Evolutionary conservation across 352 stramenopile genomes (phyloP), one percentile per base, ranked within the genome.

Genomic region (Thalassiosira livingstoniorum): DNA sequence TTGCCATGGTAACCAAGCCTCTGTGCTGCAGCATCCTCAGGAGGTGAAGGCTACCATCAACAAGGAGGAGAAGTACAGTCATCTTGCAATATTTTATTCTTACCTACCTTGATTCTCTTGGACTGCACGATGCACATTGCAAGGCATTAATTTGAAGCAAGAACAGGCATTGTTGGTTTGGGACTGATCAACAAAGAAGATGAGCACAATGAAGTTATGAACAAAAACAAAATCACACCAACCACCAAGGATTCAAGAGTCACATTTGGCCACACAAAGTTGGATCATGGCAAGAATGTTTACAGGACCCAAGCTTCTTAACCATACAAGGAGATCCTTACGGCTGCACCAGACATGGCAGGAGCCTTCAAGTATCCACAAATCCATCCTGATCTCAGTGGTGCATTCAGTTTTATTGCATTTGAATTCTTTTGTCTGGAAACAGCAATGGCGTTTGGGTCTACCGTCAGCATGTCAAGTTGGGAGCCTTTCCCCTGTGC

Each of bases 11-110:
- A 85, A 85, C 32, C 42, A 75, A 13, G 34, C 25, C 13, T 54
- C 7, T 15, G 45, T 79, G 10, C 13, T 39, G 0, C 29, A 65
- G 3, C 31, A 84, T 42, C 11, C 32, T 29, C 35, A 75, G 0
- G 25, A 58, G 4, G 60, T 58, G 35, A 35, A 13, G 0, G 68
- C 66, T 31, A 75, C 69, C 0, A 27, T 84, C 4, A 75, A 70
- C 39, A 84, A 84, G 32, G 77, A 84, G 43, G 69, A 79, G 18
- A 0, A 54, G 18, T 55, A 75, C 27, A 54, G 23, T n/a, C 77
- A 84, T 32, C 1, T 84, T 3, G 31, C 71, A 2, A 47, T 18
- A 0, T 11, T 74, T 15, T 27, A 45, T 11, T 2, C 18, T 10
- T 45, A 4, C 2, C 51, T 68, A 1, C 32, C 21, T 15, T 27